Evolutionary conservation across 768 basidiomycete species (phyloP), one percentile per base, ranked within the genome.

Genomic region (Tricholoma flavovirens): DNA sequence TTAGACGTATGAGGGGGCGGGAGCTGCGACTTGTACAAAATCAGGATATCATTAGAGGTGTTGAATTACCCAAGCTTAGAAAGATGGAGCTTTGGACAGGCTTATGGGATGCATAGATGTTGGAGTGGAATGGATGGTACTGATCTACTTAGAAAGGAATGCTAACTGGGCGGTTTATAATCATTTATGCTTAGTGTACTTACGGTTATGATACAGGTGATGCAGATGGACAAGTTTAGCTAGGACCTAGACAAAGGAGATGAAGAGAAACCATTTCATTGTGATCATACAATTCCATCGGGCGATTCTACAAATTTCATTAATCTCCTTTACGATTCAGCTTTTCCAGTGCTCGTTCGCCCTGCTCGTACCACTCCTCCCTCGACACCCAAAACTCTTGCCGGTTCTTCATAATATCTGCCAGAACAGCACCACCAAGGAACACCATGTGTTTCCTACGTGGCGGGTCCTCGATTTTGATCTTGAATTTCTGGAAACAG

Each of bases 391-490:
- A 97, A 77, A 98, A 99, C 66, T 93, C 90, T 67, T 90, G 83
- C 9, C 92, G 83, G 67, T 77, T 80, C 76, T 96, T 96, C 97
- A 98, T 98, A 73, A 98, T 98, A 71, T 98, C 96, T 2, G 94
- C 96, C 29, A 99, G 77, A 5, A 98, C 96, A n/a, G 93, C 96
- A 48, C 97, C 97, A 22, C 97, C 97, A 7, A 98, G 83, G 86
- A 98, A 98, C 35, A 98, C 96, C 95, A 97, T 97, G 72, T 98
- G 96, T 73, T 98, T 98, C 67, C 97, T 83, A 67, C 94, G 87
- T 29, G 97, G 97, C 26, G 96, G 93, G 72, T 98, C 97, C 71
- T 99, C 96, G 64, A 98, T 98, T 46, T 87, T 85, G 69, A 98
- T 95, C 79, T 99, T 98, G 82, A 99, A 98, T 88, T 98, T 96